Base-by-base conservation (phyloP, 768 basidiomycete genomes). In the Favolaschia claudopus region DNA sequence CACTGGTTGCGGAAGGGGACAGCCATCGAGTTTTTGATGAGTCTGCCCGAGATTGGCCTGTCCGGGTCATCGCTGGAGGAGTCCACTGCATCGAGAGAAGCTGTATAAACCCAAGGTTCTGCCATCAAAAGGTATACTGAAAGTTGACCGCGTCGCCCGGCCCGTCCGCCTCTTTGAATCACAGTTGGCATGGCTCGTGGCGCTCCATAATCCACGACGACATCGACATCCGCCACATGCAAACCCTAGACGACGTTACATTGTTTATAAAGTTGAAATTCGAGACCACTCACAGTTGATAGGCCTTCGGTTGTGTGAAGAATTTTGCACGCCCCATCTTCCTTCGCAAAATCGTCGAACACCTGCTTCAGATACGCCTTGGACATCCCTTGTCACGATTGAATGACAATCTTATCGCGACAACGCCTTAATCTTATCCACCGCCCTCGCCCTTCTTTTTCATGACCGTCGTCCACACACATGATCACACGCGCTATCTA, bases 361-460 rank as follows among this genome's bases (percentile, higher is more conserved):
- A 58, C 63, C 3, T 43, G 10, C n/a, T 62, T 19, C 1, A 71
- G 63, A 29, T 70, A 74, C 14, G 24, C 36, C 12, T 55, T 55
- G 0, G 68, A 74, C 72, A 74, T 74, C 8, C 58, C 55, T 14
- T 59, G n/a, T n/a, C n/a, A n/a, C n/a, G n/a, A n/a, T n/a, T n/a
- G n/a, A n/a, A n/a, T n/a, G n/a, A n/a, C n/a, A n/a, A n/a, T n/a
- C n/a, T n/a, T n/a, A n/a, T n/a, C n/a, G n/a, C n/a, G n/a, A n/a
- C n/a, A n/a, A n/a, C n/a, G n/a, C n/a, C n/a, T n/a, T n/a, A n/a
- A n/a, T n/a, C n/a, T n/a, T n/a, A n/a, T n/a, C n/a, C n/a, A n/a
- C n/a, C n/a, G n/a, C n/a, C n/a, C n/a, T n/a, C n/a, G n/a, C n/a
- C n/a, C n/a, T n/a, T n/a, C n/a, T n/a, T n/a, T n/a, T n/a, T n/a